Conservation (phyloP, 352 stramenopile genomes). For the Pelagophyceae sp. region DNA sequence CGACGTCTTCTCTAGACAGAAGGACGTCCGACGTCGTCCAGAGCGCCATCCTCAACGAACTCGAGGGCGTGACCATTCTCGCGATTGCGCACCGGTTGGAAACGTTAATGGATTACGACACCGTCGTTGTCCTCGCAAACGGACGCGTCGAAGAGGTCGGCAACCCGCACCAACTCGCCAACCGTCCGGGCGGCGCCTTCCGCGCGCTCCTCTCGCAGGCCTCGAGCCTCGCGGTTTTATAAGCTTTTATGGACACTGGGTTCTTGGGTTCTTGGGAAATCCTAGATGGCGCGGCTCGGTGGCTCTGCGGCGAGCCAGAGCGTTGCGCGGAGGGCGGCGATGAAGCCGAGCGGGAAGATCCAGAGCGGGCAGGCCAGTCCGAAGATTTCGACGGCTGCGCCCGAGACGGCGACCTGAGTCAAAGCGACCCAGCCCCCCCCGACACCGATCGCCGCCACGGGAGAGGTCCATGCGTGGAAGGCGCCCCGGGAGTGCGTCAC, state of each 20-base stretch:
- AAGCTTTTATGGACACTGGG: background rate
- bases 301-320: too few relatives aligned
- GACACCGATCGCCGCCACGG: too few relatives aligned
- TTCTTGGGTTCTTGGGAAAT: too few relatives aligned
- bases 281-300: too few relatives aligned
- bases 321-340: too few relatives aligned
- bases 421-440: too few relatives aligned
- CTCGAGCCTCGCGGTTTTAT: background rate
- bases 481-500: too few relatives aligned
- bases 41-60: conserved; percentile 49
- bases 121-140: conserved; percentile 78
- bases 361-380: too few relatives aligned
- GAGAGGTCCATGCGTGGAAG: too few relatives aligned
- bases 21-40: conserved; percentile 62
- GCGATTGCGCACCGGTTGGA: conserved; percentile 86
- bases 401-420: too few relatives aligned
- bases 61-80: conserved; percentile 70
- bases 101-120: conserved; percentile 78
- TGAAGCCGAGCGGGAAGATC: too few relatives aligned
- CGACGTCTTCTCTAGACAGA: conserved; percentile 75
- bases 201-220: conserved; percentile 38
- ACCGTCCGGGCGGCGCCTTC: conserved; percentile 40
- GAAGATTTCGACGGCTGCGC: too few relatives aligned
- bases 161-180: conserved; percentile 48
- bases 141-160: conserved; percentile 71